A percentile compares a stretch with the other conserved stretches of the same genome.
Evolutionary conservation across 768 basidiomycete genomes (phyloP).

Genomic region (Pleurotus tuoliensis): DNA sequence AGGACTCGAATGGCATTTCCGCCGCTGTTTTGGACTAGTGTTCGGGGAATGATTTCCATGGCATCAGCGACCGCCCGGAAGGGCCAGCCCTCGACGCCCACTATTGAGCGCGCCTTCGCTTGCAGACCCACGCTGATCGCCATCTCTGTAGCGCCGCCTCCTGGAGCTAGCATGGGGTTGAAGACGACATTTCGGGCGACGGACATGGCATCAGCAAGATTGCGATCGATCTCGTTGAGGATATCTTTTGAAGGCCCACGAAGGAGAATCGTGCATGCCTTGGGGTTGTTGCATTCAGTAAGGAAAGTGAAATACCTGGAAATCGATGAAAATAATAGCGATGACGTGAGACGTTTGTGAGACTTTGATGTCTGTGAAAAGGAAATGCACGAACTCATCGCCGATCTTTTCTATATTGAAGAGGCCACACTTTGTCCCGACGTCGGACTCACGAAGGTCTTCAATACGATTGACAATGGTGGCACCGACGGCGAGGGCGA

Average conservation of each 20-base stretch:
- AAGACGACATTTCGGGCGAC: constrained; percentile 97
- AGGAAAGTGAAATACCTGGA: constrained; percentile 94
- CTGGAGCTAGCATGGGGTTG: constrained; percentile 90
- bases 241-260: constrained; percentile 98
- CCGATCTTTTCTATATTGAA: constrained; percentile 97
- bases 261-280: constrained; percentile 97
- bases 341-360: neutral
- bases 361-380: constrained; percentile 2
- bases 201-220: constrained; percentile 95
- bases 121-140: constrained; percentile 89
- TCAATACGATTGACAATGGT: constrained; percentile 97
- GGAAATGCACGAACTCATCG: constrained; percentile 65
- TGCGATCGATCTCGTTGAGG: constrained; percentile 96
- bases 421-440: constrained; percentile 92
- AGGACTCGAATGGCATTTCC: constrained; percentile 92
- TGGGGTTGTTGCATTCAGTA: constrained; percentile 84
- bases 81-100: constrained; percentile 89
- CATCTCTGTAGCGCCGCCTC: constrained; percentile 98
- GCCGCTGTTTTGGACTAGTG: constrained; percentile 91
- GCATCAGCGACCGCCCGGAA: constrained; percentile 92
- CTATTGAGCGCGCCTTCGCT: constrained; percentile 71
- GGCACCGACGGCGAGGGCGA: constrained; percentile 91
- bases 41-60: constrained; percentile 95
- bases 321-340: no score
- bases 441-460: constrained; percentile 86